A percentile compares a stretch with the other conserved stretches of the same genome.
Conservation (phyloP, 306 rosid species). For the Vigna nakashimae region DNA sequence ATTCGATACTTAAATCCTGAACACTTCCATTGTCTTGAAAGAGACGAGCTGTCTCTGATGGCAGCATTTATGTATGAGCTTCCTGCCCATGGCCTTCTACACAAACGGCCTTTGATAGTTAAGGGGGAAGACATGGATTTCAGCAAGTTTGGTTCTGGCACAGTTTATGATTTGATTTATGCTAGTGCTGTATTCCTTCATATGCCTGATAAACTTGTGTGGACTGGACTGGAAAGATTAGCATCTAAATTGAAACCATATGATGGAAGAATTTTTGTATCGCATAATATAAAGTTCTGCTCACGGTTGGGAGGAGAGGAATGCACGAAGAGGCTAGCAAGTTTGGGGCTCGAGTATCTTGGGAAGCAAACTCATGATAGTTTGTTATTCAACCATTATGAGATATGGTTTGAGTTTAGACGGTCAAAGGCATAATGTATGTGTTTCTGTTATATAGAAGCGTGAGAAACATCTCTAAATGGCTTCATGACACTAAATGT, state of each 20-base stretch:
- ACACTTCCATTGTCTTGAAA: conserved; percentile 84
- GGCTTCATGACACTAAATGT: conserved; percentile 26
- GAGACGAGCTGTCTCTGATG: conserved; percentile 92
- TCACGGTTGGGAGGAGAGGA: conserved; percentile 84
- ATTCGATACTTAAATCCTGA: conserved; percentile 73
- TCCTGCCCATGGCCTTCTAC: conserved; percentile 88
- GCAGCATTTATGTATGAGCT: conserved; percentile 90
- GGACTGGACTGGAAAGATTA: conserved; percentile 83
- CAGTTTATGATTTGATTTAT: conserved; percentile 74
- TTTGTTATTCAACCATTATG: conserved; percentile 87
- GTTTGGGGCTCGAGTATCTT: conserved; percentile 79
- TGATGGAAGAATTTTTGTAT: conserved; percentile 82
- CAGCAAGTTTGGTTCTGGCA: conserved; percentile 61
- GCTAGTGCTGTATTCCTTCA: conserved; percentile 98
- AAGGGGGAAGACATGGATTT: conserved; percentile 90
- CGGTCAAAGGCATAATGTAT: conserved; percentile 54
- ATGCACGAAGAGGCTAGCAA: conserved; percentile 71
- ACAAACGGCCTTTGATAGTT: conserved; percentile 81
- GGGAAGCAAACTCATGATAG: conserved; percentile 91
- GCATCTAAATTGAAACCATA: conserved; percentile 67
- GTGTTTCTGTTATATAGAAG: conserved; percentile 16
- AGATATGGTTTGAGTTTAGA: conserved; percentile 89
- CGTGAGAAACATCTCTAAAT: conserved; percentile 25
- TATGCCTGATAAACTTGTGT: conserved; percentile 89
- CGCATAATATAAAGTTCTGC: conserved; percentile 90